These are phyloP conservation scores for Bipolaris zeicola DNA, from an alignment of 2,329 filamentous ascomycete species.

Conservation along the genomic window DNA sequence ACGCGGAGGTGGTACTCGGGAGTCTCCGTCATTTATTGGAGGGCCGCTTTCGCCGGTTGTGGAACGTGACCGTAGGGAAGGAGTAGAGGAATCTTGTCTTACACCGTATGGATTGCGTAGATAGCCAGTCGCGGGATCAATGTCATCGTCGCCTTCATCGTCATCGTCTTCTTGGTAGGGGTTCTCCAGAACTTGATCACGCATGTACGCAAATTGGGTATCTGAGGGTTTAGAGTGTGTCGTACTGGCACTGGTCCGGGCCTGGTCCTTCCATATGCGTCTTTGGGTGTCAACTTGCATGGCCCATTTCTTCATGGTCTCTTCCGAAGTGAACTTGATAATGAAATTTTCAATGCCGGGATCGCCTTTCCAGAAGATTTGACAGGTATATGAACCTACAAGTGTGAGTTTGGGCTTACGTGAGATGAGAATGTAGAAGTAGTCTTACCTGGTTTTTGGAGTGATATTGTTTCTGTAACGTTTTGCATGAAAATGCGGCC, in stretches of 20 bases:
- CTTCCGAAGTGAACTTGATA: slow-evolving; percentile 90
- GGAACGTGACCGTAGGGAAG: slow-evolving; percentile 76
- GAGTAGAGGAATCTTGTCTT: slow-evolving; percentile 73
- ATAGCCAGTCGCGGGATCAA: slow-evolving; percentile 46
- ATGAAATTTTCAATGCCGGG: slow-evolving; percentile 95
- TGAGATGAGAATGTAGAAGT: neutral
- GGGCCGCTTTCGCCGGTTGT: slow-evolving; percentile 72
- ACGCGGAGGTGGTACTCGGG: slow-evolving; percentile 68
- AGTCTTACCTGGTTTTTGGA: slow-evolving; percentile 80
- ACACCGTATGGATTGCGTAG: slow-evolving; percentile 56
- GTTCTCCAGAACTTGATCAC: slow-evolving; percentile 74
- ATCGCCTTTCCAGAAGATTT: slow-evolving; percentile 99
- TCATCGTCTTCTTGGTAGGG: slow-evolving; percentile 73
- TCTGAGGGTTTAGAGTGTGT: slow-evolving; percentile 61
- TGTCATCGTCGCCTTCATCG: slow-evolving; percentile 59
- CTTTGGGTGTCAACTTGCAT: slow-evolving; percentile 78
- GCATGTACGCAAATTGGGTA: slow-evolving; percentile 82
- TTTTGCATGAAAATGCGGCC: slow-evolving; percentile 99
- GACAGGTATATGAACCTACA: slow-evolving; percentile 86
- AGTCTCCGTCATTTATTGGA: slow-evolving; percentile 51
- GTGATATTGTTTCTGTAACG: slow-evolving; percentile 89
- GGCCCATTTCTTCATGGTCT: slow-evolving; percentile 92
- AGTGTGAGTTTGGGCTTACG: slow-evolving; percentile 1
- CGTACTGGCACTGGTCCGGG: slow-evolving; percentile 58
- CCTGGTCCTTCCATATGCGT: slow-evolving; percentile 53